These are phyloP conservation scores for Dictyostelium capitatum DNA, from an alignment of 78 protist species.

Conservation along the genomic window DNA sequence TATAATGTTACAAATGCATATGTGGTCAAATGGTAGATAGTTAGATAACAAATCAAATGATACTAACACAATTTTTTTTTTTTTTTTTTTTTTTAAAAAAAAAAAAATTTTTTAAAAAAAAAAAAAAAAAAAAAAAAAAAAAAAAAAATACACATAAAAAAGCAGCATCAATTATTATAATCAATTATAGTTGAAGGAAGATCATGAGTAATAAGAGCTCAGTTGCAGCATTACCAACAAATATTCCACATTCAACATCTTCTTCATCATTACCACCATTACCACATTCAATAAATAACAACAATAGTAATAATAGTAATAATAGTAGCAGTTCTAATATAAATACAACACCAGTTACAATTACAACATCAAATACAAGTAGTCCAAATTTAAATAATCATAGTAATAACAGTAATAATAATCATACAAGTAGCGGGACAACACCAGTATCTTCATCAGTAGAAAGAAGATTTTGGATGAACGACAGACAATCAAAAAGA, in stretches of 20 bases:
- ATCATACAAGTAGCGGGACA: not conserved
- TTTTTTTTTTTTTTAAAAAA: no score
- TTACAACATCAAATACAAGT: not conserved
- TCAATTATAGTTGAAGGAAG: no score
- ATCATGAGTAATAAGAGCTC: slow-evolving; percentile 3
- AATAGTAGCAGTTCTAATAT: not conserved
- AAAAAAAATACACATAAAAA: not conserved
- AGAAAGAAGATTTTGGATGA: slow-evolving; percentile 42
- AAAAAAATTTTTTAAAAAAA: no score
- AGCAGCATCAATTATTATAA: not conserved
- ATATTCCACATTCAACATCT: not conserved
- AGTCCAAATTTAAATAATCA: not conserved
- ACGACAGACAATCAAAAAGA: slow-evolving; percentile 43
- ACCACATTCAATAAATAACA: not conserved
- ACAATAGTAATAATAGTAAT: not conserved
- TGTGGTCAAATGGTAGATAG: no score
- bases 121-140: not conserved
- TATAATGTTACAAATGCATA: no score
- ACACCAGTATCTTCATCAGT: slow-evolving; percentile 40
- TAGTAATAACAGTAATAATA: not conserved
- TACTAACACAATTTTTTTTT: no score
- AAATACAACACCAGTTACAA: not conserved
- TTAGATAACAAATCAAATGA: no score
- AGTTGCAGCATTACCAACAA: not conserved
- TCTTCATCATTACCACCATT: slow-evolving; percentile 7